A percentile compares a stretch with the other conserved stretches of the same genome.
These are phyloP conservation scores for Wallacemonas sp. DNA, from an alignment of 208 protist species.

Conservation along the genomic window DNA sequence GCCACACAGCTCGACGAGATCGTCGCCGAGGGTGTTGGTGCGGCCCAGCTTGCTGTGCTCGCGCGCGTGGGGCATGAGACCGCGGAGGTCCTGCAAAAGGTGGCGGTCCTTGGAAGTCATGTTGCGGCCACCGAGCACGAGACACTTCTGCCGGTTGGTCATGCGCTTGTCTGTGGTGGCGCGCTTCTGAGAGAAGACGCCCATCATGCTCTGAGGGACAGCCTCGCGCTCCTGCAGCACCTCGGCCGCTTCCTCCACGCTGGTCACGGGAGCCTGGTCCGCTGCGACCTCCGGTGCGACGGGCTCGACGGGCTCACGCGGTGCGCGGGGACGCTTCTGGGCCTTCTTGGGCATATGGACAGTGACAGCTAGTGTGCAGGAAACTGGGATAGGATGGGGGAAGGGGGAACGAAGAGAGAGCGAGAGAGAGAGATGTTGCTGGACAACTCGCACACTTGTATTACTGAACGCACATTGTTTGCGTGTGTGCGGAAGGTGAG, in stretches of 20 bases:
- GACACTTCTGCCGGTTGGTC: slow-evolving; percentile 94
- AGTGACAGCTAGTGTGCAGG: background rate
- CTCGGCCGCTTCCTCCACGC: slow-evolving; percentile 17
- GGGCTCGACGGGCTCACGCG: slow-evolving; percentile 3
- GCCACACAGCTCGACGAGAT: slow-evolving; percentile 88
- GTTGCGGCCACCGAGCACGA: slow-evolving; percentile 90
- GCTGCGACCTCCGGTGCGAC: background rate
- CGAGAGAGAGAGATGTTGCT: too few species aligned
- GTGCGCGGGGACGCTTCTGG: slow-evolving; percentile 31
- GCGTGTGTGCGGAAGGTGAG: too few species aligned
- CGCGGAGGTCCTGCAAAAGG: slow-evolving; percentile 92
- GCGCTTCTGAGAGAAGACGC: slow-evolving; percentile 40
- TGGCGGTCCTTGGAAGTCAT: slow-evolving; percentile 93
- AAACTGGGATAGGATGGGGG: background rate
- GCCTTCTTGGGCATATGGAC: slow-evolving; percentile 16
- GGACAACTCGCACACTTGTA: too few species aligned
- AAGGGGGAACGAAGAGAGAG: too few species aligned
- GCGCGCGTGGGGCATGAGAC: slow-evolving; percentile 94
- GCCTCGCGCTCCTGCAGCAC: slow-evolving; percentile 24
- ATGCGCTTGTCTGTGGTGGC: slow-evolving; percentile 75
- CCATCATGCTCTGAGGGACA: slow-evolving; percentile 54
- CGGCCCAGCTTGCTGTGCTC: slow-evolving; percentile 91
- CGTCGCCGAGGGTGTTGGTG: slow-evolving; percentile 61
- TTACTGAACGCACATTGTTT: too few species aligned
- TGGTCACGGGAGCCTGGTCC: background rate